Evolutionary conservation across 169 alveolate species (phyloP).

Genomic region (Hepatocystis sp.): DNA sequence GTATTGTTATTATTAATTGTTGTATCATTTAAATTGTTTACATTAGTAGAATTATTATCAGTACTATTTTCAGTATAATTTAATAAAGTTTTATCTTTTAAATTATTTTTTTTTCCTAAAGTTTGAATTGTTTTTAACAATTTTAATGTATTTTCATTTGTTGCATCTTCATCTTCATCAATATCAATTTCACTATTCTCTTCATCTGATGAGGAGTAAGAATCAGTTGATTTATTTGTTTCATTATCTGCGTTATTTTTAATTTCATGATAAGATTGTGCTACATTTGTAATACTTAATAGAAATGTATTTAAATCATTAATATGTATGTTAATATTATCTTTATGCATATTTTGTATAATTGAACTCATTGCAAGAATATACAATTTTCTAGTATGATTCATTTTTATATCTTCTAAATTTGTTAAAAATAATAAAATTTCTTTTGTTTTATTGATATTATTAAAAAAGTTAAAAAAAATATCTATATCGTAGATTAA

Average conservation of each 20-base stretch:
- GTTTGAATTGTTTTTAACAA: conserved; percentile 72
- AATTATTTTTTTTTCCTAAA: conserved; percentile 64
- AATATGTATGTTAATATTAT: conserved; percentile 25
- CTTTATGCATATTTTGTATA: conserved; percentile 41
- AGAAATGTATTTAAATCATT: conserved; percentile 38
- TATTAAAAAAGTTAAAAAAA: conserved; percentile 41
- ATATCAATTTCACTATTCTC: conserved; percentile 67
- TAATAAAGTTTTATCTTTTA: conserved; percentile 50
- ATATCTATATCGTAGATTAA: conserved; percentile 34
- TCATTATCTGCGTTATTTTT: conserved; percentile 20
- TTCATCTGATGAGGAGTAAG: conserved; percentile 46
- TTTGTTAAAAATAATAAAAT: conserved; percentile 25
- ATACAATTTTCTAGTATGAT: conserved; percentile 36
- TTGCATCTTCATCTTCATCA: conserved; percentile 74
- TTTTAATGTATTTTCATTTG: conserved; percentile 66
- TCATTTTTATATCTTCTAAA: conserved; percentile 27
- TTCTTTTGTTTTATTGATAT: conserved; percentile 28
- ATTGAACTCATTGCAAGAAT: conserved; percentile 63
- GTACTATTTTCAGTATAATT: no score
- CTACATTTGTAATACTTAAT: conserved; percentile 31
- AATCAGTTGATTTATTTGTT: conserved; percentile 47
- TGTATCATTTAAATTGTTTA: no score
- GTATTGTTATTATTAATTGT: no score
- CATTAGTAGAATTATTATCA: no score
- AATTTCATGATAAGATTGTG: conserved; percentile 23